Evolutionary conservation across 75 land plant genomes (phyloP).

Genomic region (Pinus taeda): DNA sequence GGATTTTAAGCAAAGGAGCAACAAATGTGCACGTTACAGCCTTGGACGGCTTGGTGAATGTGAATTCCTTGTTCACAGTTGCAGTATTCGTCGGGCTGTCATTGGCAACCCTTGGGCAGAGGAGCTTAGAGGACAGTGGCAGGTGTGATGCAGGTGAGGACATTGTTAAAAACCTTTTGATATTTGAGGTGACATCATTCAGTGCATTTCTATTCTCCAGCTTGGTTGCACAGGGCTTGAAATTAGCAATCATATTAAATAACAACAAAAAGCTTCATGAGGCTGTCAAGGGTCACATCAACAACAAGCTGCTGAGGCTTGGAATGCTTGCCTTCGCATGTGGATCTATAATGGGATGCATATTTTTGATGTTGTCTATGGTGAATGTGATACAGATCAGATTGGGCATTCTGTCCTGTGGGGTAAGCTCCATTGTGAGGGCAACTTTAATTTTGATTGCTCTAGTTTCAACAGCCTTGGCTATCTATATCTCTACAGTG

Average conservation of each 20-base stretch:
- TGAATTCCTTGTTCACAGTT: slow-evolving; percentile 95
- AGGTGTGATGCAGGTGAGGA: slow-evolving; percentile 51
- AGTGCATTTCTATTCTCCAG: slow-evolving; percentile 94
- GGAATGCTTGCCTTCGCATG: slow-evolving; percentile 83
- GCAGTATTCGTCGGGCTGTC: slow-evolving; percentile 96
- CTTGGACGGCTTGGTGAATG: slow-evolving; percentile 71
- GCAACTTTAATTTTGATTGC: slow-evolving; percentile 57
- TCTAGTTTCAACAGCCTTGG: slow-evolving; percentile 63
- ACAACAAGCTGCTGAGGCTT: slow-evolving; percentile 50
- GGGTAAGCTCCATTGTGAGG: slow-evolving; percentile 37
- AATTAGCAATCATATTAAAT: slow-evolving; percentile 78
- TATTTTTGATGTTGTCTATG: slow-evolving; percentile 82
- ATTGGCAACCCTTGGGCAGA: slow-evolving; percentile 51
- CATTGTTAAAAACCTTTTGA: slow-evolving; percentile 46
- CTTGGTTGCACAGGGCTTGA: slow-evolving; percentile 90
- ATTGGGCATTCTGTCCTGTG: slow-evolving; percentile 74
- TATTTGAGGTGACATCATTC: slow-evolving; percentile 87
- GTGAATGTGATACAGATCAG: slow-evolving; percentile 76
- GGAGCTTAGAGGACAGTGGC: slow-evolving; percentile 33
- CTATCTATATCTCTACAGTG: slow-evolving; percentile 77
- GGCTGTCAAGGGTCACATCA: slow-evolving; percentile 52
- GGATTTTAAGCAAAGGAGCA: slow-evolving; percentile 8
- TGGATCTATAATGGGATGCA: slow-evolving; percentile 79
- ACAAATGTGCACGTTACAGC: slow-evolving; percentile 77
- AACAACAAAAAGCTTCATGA: slow-evolving; percentile 65